Evolutionary conservation across 257 asterid species (phyloP).

Genomic region (Haberlea rhodopensis): DNA sequence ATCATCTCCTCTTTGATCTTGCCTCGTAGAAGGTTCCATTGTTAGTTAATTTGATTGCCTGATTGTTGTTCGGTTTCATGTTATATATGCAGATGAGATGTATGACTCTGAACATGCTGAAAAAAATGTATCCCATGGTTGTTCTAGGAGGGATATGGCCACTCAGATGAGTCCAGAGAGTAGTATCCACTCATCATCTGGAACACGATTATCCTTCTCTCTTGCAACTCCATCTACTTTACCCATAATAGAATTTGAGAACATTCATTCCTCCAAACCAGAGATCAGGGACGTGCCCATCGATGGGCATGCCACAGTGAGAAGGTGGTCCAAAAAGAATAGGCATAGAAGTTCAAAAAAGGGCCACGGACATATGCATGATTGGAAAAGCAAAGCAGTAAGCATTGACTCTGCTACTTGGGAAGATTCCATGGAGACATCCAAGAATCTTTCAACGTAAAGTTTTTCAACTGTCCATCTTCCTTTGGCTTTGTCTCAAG

Average conservation of each 20-base stretch:
- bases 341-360: conserved; percentile 37
- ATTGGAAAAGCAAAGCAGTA: conserved; percentile 62
- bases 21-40: background rate
- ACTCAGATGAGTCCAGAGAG: too few species aligned
- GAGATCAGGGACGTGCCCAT: conserved; percentile 72
- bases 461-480: conserved; percentile 5
- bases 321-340: conserved; percentile 85
- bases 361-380: conserved; percentile 50
- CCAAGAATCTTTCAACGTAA: conserved; percentile 67
- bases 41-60: background rate
- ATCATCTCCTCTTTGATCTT: conserved; percentile 17
- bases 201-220: conserved; percentile 49
- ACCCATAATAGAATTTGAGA: conserved; percentile 54
- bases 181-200: too few species aligned
- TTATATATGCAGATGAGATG: conserved; percentile 42
- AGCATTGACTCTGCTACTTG: conserved; percentile 51
- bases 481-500: conserved; percentile 18
- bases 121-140: conserved; percentile 43
- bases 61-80: too few species aligned
- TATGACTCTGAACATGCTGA: conserved; percentile 37
- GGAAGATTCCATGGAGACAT: conserved; percentile 57
- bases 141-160: conserved; percentile 74
- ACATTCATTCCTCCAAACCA: conserved; percentile 40
- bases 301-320: conserved; percentile 75
- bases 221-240: conserved; percentile 51